Conservation (phyloP, 208 protist species). For the Naegleria lovaniensis region DNA sequence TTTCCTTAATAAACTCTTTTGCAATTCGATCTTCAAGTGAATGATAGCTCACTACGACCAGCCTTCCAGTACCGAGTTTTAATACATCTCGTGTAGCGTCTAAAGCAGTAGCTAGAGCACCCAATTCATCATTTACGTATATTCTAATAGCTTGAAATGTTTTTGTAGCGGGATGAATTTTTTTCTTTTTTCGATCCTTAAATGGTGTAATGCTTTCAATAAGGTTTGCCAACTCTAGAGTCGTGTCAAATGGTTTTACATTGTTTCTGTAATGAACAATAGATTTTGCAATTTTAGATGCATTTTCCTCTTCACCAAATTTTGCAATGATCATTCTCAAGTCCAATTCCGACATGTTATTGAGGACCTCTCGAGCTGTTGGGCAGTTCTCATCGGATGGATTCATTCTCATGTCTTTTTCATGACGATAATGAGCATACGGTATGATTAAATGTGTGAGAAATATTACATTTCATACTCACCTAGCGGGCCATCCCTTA, state of each 20-base stretch:
- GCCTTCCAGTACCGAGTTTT: not conserved
- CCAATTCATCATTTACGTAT: conserved; percentile 23
- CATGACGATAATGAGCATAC: no score
- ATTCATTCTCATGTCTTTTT: conserved; percentile 23
- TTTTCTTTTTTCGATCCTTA: not conserved
- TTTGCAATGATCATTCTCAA: not conserved
- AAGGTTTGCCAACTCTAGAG: not conserved
- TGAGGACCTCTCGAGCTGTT: not conserved
- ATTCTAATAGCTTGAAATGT: conserved; percentile 17
- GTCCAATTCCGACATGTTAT: not conserved
- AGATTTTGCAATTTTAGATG: not conserved
- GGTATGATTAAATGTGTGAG: no score
- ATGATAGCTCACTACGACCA: not conserved
- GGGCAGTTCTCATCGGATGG: not conserved
- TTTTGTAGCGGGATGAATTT: conserved; percentile 9
- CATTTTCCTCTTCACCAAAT: not conserved
- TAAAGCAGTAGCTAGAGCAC: not conserved
- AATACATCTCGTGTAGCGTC: not conserved
- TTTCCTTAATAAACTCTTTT: not conserved
- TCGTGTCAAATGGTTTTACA: not conserved
- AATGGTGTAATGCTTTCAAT: not conserved
- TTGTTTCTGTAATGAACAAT: not conserved
- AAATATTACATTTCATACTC: no score
- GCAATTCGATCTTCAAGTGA: conserved; percentile 1
- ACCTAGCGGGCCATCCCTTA: conserved; percentile 30